Evolutionary conservation across 768 basidiomycete genomes (phyloP), one percentile per base, ranked within the genome.

Genomic region (Rhodocollybia butyracea): DNA sequence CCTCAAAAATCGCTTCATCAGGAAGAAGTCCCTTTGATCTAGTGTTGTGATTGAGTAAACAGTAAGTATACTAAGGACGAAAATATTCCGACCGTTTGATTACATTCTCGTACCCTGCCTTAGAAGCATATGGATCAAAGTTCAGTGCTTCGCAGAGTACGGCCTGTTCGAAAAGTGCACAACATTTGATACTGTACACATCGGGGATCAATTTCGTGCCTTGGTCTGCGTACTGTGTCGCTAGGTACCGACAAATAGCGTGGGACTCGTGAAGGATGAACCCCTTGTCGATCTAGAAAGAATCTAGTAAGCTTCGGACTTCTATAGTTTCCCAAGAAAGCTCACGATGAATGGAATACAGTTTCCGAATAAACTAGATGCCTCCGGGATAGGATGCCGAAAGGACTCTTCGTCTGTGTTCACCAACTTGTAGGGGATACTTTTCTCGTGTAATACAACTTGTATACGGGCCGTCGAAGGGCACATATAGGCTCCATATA

Each of bases 181-280:
- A 59, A 22, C 64, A 69, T 57, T 79, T 70, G 29, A 66, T 41
- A n/a, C 73, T 73, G n/a, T 69, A 71, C 2, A 66, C 71, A 21
- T 61, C 60, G 15, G 87, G 86, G 27, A 84, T 69, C 30, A 88
- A 73, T 12, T 66, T 55, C 4, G 77, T 72, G 21, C 83, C 83
- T 57, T 83, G 76, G 46, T 69, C 56, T 6, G 76, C 63, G 60
- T 83, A 81, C 65, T 86, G 86, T 36, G 66, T 65, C 32, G 73
- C 78, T 60, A 88, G 62, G 64, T 88, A 89, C 13, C 81, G 77
- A 34, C 63, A 66, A 57, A 88, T 86, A 1, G 85, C 85, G 13
- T 84, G 80, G 38, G 77, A 78, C 61, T 86, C 85, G 65, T 76
- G 87, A 26, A 90, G 60, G 54, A 78, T 70, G 66, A 86, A 81